Conservation (phyloP, 495 filamentous ascomycete genomes). For the Penicillium bovifimosum region DNA sequence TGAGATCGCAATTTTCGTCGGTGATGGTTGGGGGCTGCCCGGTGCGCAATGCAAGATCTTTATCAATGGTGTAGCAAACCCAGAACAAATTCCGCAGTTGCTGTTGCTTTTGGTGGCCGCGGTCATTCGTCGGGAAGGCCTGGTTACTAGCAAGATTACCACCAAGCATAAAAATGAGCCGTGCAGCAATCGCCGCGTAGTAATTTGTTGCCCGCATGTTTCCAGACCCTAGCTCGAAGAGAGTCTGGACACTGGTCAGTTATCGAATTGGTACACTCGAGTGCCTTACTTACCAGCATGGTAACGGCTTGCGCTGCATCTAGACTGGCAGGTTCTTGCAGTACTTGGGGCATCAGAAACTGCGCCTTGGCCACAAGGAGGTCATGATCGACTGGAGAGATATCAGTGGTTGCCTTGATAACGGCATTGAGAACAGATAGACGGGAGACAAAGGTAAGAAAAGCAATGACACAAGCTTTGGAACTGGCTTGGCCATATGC, state of each 20-base stretch:
- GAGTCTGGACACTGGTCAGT: constrained; percentile 23
- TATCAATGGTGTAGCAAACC: constrained; percentile 49
- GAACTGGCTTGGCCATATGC: constrained; percentile 20
- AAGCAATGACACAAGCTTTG: constrained; percentile 42
- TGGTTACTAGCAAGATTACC: constrained; percentile 25
- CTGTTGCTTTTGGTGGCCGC: constrained; percentile 13
- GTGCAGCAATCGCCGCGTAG: constrained; percentile 36
- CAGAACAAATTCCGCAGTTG: constrained; percentile 49
- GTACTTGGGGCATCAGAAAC: constrained; percentile 33
- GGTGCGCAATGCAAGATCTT: constrained; percentile 45
- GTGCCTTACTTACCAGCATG: constrained; percentile 36
- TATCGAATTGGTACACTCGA: background rate
- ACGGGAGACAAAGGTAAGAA: constrained; percentile 34
- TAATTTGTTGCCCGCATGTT: constrained; percentile 42
- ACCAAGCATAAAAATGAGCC: constrained; percentile 45
- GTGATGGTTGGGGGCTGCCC: constrained; percentile 47
- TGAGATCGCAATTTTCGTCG: constrained; percentile 51
- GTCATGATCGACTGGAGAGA: constrained; percentile 30
- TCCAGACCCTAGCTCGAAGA: constrained; percentile 41
- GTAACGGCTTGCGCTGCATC: constrained; percentile 39
- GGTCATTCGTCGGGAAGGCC: background rate
- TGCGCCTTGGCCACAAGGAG: constrained; percentile 32
- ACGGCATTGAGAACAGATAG: constrained; percentile 19
- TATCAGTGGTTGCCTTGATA: background rate
- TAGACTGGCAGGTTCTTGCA: constrained; percentile 36